These are phyloP conservation scores for Neurospora tetraspora DNA, from an alignment of 495 filamentous ascomycete species.

Conservation along the genomic window DNA sequence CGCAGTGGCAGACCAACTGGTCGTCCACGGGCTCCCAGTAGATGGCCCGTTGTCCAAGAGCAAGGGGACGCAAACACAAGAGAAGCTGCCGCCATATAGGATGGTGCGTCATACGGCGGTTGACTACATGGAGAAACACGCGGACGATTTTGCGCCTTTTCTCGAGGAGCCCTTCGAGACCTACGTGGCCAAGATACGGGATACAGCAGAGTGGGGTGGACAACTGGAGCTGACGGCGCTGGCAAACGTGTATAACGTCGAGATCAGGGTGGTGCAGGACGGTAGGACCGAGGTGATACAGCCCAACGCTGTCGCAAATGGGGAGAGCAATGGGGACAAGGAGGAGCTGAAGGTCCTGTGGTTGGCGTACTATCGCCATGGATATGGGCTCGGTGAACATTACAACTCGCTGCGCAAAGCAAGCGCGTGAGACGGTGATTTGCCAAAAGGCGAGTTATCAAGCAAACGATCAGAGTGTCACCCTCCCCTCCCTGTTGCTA, in stretches of 20 bases:
- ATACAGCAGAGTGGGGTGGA: conserved; percentile 95
- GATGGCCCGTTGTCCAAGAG: conserved; percentile 5
- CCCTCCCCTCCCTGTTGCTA: neutral
- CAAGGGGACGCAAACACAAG: conserved; percentile 4
- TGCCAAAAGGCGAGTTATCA: neutral
- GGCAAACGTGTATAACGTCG: conserved; percentile 69
- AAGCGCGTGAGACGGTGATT: conserved; percentile 12
- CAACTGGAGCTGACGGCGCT: conserved; percentile 83
- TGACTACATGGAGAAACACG: conserved; percentile 41
- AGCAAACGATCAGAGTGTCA: neutral
- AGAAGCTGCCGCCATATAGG: conserved; percentile 35
- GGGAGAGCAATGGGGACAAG: conserved; percentile 8
- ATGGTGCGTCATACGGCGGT: conserved; percentile 47
- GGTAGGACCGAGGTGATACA: conserved; percentile 68
- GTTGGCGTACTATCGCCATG: conserved; percentile 91
- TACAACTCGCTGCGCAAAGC: conserved; percentile 75
- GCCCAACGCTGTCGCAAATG: conserved; percentile 27
- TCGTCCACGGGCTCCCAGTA: conserved; percentile 29
- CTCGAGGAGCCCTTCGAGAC: conserved; percentile 65
- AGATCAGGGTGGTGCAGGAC: conserved; percentile 81
- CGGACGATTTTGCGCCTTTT: conserved; percentile 53
- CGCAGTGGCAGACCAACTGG: conserved; percentile 78
- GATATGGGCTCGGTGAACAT: conserved; percentile 89
- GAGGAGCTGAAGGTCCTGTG: conserved; percentile 48
- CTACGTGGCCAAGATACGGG: conserved; percentile 67